These are phyloP conservation scores for Adansonia rubrostipa DNA, from an alignment of 441 rosid species.

Conservation along the genomic window DNA sequence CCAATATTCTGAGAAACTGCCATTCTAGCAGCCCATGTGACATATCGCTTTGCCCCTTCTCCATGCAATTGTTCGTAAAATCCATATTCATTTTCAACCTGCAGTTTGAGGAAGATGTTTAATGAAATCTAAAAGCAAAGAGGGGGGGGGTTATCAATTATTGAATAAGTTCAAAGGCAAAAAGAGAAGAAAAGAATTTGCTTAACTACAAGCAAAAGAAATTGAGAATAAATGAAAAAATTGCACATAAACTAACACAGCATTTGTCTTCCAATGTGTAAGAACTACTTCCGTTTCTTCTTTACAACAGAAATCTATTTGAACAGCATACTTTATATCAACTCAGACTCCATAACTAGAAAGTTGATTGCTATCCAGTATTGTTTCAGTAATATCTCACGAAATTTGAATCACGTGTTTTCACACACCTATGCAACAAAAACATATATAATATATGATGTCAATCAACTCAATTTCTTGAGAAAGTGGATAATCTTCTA, in stretches of 20 bases:
- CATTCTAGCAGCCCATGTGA: conserved; percentile 90
- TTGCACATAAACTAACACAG: background rate
- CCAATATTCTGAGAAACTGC: conserved; percentile 90
- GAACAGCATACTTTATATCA: background rate
- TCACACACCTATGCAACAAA: background rate
- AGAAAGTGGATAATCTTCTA: background rate
- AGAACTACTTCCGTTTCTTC: background rate
- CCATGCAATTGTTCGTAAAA: conserved; percentile 69
- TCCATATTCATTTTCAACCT: conserved; percentile 97
- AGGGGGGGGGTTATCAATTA: background rate
- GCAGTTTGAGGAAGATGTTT: conserved; percentile 33
- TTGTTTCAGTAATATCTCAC: no score
- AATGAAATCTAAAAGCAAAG: background rate
- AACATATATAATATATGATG: background rate
- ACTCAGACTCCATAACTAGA: background rate
- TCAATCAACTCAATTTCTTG: conserved; percentile 3
- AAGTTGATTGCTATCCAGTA: no score
- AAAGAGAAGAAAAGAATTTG: background rate
- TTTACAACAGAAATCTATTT: background rate
- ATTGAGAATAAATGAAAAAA: no score
- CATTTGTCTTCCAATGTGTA: background rate
- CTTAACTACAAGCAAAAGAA: no score
- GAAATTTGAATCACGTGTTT: background rate
- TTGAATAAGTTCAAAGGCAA: background rate
- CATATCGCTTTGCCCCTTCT: conserved; percentile 80